Percentiles rank a stretch among this genome's conserved stretches.
Evolutionary conservation across 2,329 filamentous ascomycete genomes (phyloP).

Genomic region (Phoma herbarum): DNA sequence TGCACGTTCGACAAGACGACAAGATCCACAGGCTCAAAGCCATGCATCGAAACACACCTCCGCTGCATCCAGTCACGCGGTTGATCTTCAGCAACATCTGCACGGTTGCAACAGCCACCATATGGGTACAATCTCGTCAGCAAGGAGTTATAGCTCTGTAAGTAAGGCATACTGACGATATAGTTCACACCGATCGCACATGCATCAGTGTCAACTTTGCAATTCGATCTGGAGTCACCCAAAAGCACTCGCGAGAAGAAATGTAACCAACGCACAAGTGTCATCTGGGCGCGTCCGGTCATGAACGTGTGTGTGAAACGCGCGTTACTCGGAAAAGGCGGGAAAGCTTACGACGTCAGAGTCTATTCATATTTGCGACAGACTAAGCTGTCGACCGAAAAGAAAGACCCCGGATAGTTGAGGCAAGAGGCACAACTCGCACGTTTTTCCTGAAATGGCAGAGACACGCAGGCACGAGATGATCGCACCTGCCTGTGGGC

Average conservation of each 20-base stretch:
- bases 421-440: neutral
- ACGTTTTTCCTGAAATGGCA: too few relatives aligned
- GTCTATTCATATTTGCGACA: neutral
- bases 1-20: neutral
- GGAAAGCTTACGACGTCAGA: neutral
- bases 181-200: neutral
- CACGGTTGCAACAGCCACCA: neutral
- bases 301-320: constrained; percentile 28
- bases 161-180: neutral
- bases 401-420: neutral
- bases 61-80: neutral
- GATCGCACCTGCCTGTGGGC: too few relatives aligned
- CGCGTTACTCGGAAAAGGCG: neutral
- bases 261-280: constrained; percentile 1
- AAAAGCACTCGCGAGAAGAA: neutral
- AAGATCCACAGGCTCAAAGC: too few relatives aligned
- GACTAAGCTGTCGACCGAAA: neutral
- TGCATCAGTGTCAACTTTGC: neutral
- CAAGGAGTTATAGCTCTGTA: neutral
- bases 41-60: neutral
- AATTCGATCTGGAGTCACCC: neutral
- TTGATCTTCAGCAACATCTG: neutral
- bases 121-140: neutral
- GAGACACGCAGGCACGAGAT: neutral
- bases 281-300: constrained; percentile 27